Percentiles rank a stretch among this genome's conserved stretches.
These are phyloP conservation scores for Climacium dendroides DNA, from an alignment of 225 moss, liverwort and hornwort genomes.

Conservation along the genomic window DNA sequence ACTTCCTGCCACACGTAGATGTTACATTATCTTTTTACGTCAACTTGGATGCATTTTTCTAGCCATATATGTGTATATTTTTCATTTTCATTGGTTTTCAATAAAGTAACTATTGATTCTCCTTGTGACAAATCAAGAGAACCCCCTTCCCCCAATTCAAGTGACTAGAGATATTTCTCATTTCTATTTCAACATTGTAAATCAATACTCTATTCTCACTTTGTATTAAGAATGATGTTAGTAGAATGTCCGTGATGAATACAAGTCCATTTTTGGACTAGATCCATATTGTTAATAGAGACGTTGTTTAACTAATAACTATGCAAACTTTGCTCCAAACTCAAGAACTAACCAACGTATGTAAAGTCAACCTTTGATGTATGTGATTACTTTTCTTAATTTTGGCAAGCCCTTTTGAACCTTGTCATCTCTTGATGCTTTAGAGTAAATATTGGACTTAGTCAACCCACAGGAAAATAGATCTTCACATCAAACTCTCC, in stretches of 20 bases:
- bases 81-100: too few species aligned
- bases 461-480: rapidly evolving
- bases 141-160: rapidly evolving
- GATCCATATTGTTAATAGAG: neutral
- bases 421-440: neutral
- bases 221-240: rapidly evolving
- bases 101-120: neutral
- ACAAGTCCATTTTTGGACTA: too few species aligned
- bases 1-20: neutral
- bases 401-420: neutral
- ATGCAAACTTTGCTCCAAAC: neutral
- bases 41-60: neutral
- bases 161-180: neutral
- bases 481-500: neutral
- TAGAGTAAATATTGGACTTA: neutral
- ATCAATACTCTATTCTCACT: neutral
- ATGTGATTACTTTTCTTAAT: neutral
- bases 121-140: neutral
- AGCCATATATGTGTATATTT: rapidly evolving
- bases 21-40: neutral
- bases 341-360: neutral
- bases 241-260: neutral
- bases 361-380: neutral
- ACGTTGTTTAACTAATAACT: neutral
- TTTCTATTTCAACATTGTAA: neutral